Evolutionary conservation across 2,329 filamentous ascomycete genomes (phyloP), one percentile per base, ranked within the genome.

Genomic region (Monascus ruber): DNA sequence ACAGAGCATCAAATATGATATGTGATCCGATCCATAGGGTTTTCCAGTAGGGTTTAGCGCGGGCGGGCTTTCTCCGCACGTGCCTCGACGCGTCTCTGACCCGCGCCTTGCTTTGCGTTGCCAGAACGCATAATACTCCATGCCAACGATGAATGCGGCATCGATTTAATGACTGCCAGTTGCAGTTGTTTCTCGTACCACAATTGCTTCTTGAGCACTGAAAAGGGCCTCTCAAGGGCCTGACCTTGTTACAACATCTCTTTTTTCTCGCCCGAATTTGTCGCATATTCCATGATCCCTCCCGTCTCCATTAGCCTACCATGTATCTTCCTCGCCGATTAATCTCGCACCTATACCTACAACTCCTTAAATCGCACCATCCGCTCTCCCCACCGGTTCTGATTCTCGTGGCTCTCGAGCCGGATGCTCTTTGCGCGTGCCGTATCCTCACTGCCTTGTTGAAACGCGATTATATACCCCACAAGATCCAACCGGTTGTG

Each of bases 291-390:
- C 17, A 41, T 44, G 43, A 37, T 39, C 28, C 42, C 45, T 39
- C 42, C 33, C 37, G 38, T 31, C 40, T 40, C 36, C 39, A 41
- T 38, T 49, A 42, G 42, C 41, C 44, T 47, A 53, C 55, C 62
- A 98, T 98, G 91, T 94, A 95, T 80, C 82, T 98, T 47, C 91
- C 89, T 56, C 85, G 91, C 49, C 76, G 77, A 48, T 74, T 94
- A 47, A 83, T 96, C 58, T 85, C 87, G 36, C 88, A 89, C 53
- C 79, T 96, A 53, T 98, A 98, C 71, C 76, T 77, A 43, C 84
- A 94, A 64, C 83, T 98, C 41, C 79, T 93, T 62, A 78, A 77
- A 62, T 83, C 84, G 34, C 82, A 88, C 49, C 85, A 95, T 58
- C 83, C 88, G n/a, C 77, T 89, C 37, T 91, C 87, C 11, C 84